A percentile compares a stretch with the other conserved stretches of the same genome.
Conservation (phyloP, 441 rosid genomes). For the Euphorbia celastroides region DNA sequence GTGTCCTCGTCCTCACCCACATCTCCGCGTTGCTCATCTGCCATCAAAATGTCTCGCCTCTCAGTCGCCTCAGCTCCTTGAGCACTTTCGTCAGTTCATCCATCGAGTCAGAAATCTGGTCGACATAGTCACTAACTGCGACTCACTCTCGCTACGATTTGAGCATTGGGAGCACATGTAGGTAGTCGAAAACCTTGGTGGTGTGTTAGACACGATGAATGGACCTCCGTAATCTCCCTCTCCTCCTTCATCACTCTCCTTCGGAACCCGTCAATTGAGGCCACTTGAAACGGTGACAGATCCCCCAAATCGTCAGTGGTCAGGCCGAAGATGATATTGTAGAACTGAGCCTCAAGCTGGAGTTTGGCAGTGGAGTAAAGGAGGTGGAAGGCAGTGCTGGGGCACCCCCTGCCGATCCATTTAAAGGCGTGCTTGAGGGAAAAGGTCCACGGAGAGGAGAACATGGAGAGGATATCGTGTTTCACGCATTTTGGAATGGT, state of each 20-base stretch:
- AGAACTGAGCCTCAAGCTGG: slow-evolving; percentile 32
- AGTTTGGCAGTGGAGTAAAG: slow-evolving; percentile 42
- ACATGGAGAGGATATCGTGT: slow-evolving; percentile 32
- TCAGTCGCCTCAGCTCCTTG: slow-evolving; percentile 46
- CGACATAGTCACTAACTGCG: slow-evolving; percentile 60
- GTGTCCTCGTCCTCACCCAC: slow-evolving; percentile 84
- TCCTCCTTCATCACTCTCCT: slow-evolving; percentile 25
- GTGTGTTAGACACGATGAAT: no score
- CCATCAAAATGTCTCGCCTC: slow-evolving; percentile 43
- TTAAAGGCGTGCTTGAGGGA: slow-evolving; percentile 31
- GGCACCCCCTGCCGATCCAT: slow-evolving; percentile 38
- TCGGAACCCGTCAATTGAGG: slow-evolving; percentile 29
- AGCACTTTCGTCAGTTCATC: slow-evolving; percentile 53
- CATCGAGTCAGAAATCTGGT: slow-evolving; percentile 60
- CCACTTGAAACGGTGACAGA: slow-evolving; percentile 29
- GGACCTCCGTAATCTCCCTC: slow-evolving; percentile 30
- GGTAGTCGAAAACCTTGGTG: slow-evolving; percentile 25
- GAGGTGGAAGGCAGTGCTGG: slow-evolving; percentile 43
- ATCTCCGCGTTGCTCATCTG: slow-evolving; percentile 73
- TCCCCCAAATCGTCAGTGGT: slow-evolving; percentile 32
- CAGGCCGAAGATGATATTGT: slow-evolving; percentile 27
- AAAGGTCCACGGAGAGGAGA: slow-evolving; percentile 41
- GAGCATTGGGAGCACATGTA: slow-evolving; percentile 21
- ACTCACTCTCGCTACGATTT: slow-evolving; percentile 34
- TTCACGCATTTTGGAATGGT: slow-evolving; percentile 28